A percentile compares a stretch with the other conserved stretches of the same genome.
Conservation (phyloP, 2,329 filamentous ascomycete species). For the Geoglossum cookeanum region DNA sequence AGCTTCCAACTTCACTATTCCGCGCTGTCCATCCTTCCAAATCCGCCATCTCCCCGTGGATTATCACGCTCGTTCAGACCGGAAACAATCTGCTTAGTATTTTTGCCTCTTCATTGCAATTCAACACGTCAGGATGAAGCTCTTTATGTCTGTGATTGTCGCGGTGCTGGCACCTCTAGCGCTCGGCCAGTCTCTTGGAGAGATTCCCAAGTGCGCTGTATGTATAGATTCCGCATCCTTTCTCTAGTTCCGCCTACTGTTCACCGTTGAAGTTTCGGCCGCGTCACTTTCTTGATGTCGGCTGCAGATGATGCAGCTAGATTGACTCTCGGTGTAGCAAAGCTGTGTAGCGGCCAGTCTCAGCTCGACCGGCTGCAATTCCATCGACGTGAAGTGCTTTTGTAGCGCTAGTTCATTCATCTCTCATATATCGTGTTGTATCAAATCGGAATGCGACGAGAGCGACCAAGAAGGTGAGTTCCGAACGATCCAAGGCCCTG, state of each 20-base stretch:
- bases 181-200: background rate
- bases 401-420: slow-evolving; percentile 10
- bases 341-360: slow-evolving; percentile 8
- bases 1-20: background rate
- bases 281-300: background rate
- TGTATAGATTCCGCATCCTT: background rate
- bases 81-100: background rate
- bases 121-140: slow-evolving; percentile 26
- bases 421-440: slow-evolving; percentile 10
- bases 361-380: slow-evolving; percentile 5
- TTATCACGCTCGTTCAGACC: background rate
- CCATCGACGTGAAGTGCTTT: slow-evolving; percentile 10
- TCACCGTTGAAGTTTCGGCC: background rate
- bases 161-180: background rate
- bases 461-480: slow-evolving; percentile 10
- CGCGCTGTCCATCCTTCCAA: background rate
- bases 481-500: background rate
- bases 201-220: background rate
- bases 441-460: slow-evolving; percentile 7
- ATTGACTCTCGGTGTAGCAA: slow-evolving; percentile 7
- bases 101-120: background rate
- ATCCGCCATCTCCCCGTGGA: background rate
- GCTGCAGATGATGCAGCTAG: background rate
- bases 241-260: background rate
- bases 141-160: slow-evolving; percentile 6